A percentile compares a stretch with the other conserved stretches of the same genome.
phyloP scores from a whole-genome alignment of 2,329 filamentous ascomycete species.

The Pseudophaeomoniella oleicola region DNA sequence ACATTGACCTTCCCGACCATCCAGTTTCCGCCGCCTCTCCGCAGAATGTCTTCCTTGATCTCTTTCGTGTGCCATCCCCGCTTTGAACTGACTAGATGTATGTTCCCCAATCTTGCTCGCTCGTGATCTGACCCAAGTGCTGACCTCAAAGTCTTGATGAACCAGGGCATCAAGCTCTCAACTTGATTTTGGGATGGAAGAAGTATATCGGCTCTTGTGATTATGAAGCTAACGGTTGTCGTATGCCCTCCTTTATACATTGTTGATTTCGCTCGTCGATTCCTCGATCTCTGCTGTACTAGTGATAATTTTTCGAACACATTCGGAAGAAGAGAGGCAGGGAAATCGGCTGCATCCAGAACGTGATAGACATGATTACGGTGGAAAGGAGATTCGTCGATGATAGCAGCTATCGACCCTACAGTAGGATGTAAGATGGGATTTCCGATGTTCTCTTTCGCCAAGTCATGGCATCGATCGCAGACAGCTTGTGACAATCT shows the following conservation, averaged over 20 bases:
- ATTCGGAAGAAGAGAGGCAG: slow-evolving; percentile 74
- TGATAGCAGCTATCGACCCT: slow-evolving; percentile 66
- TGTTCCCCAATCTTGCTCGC: slow-evolving; percentile 71
- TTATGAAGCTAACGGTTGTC: slow-evolving; percentile 78
- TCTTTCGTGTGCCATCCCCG: slow-evolving; percentile 81
- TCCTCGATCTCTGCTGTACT: slow-evolving; percentile 61
- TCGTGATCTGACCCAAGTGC: slow-evolving; percentile 54
- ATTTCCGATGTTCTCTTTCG: slow-evolving; percentile 57
- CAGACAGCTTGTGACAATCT: slow-evolving; percentile 44
- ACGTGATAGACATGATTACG: slow-evolving; percentile 93
- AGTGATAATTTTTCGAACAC: slow-evolving; percentile 57
- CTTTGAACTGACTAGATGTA: slow-evolving; percentile 74
- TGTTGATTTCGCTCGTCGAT: slow-evolving; percentile 50
- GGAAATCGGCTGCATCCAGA: slow-evolving; percentile 89
- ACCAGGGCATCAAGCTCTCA: slow-evolving; percentile 71
- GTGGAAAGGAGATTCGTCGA: slow-evolving; percentile 76
- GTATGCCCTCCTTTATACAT: slow-evolving; percentile 54
- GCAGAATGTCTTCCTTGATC: slow-evolving; percentile 73
- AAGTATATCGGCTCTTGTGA: slow-evolving; percentile 76
- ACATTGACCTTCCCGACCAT: slow-evolving; percentile 98
- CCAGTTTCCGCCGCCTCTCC: slow-evolving; percentile 76
- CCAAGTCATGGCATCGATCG: slow-evolving; percentile 70
- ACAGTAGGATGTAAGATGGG: slow-evolving; percentile 71
- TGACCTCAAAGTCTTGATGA: slow-evolving; percentile 62
- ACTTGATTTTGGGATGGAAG: slow-evolving; percentile 74